phyloP scores from a whole-genome alignment of 108 stramenopile genomes.

The Skeletonema marinoi region DNA sequence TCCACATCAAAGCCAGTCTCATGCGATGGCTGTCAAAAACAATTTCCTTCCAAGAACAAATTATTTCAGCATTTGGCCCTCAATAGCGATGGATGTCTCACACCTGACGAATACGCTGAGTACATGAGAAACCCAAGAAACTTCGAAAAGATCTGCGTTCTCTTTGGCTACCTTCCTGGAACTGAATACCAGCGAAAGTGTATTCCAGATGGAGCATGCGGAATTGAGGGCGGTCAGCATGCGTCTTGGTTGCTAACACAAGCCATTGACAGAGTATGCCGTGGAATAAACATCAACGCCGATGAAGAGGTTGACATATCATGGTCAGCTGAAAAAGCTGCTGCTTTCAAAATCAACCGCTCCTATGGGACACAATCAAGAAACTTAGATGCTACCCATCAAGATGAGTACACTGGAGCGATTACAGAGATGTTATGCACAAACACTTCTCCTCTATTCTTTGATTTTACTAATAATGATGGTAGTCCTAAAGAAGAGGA shows the following conservation, averaged over 20 bases:
- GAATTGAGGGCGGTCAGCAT: conserved; percentile 53
- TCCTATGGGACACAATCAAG: conserved; percentile 66
- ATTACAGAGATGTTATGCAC: conserved; percentile 73
- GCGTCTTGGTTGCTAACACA: conserved; percentile 62
- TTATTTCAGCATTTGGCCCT: conserved; percentile 72
- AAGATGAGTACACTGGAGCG: conserved; percentile 74
- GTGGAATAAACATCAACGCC: conserved; percentile 11
- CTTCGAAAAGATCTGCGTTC: conserved; percentile 61
- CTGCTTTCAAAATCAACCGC: conserved; percentile 59
- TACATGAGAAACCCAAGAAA: conserved; percentile 52
- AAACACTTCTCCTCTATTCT: conserved; percentile 42
- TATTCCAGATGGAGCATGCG: neutral
- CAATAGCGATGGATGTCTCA: conserved; percentile 63
- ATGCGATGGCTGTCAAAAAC: conserved; percentile 62
- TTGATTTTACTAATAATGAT: conserved; percentile 12
- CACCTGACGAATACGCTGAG: conserved; percentile 52
- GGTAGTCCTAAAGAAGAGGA: conserved; percentile 10
- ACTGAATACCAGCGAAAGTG: conserved; percentile 25
- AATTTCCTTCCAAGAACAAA: conserved; percentile 66
- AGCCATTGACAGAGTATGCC: conserved; percentile 51
- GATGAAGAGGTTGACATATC: conserved; percentile 7
- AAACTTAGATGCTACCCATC: conserved; percentile 47
- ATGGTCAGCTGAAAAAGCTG: conserved; percentile 14
- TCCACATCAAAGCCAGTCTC: conserved; percentile 1
- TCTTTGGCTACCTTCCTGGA: conserved; percentile 75